Percentiles rank a stretch among this genome's conserved stretches.
These are phyloP conservation scores for Castanea mollissima DNA, from an alignment of 306 rosid species.

Conservation along the genomic window DNA sequence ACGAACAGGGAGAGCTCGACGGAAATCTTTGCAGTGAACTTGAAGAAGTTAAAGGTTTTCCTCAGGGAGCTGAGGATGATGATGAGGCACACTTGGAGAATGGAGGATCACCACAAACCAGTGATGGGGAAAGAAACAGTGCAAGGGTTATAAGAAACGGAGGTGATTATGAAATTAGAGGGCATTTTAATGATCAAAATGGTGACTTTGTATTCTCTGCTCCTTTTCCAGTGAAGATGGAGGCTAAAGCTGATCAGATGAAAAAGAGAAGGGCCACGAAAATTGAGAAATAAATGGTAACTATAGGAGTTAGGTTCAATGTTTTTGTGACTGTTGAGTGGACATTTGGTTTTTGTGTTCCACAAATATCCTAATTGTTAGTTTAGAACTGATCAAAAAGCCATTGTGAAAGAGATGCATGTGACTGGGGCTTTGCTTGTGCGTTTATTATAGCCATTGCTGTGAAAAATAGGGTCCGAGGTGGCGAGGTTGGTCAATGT, in stretches of 20 bases:
- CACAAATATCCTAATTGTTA: conserved; percentile 22
- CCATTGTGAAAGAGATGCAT: conserved; percentile 11
- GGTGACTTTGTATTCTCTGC: conserved; percentile 56
- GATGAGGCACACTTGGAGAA: conserved; percentile 32
- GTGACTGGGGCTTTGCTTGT: neutral
- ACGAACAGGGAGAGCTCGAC: conserved; percentile 50
- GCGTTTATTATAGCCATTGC: neutral
- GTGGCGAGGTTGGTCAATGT: conserved; percentile 1
- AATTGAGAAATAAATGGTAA: conserved; percentile 33
- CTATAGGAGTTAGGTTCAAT: neutral
- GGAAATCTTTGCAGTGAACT: conserved; percentile 39
- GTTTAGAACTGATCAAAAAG: conserved; percentile 20
- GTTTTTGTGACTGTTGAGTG: conserved; percentile 20
- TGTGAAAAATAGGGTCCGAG: neutral
- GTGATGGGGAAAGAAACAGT: conserved; percentile 47
- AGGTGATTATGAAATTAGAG: conserved; percentile 26
- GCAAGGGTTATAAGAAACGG: conserved; percentile 28
- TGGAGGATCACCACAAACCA: conserved; percentile 40
- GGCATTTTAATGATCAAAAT: conserved; percentile 21
- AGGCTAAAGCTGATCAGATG: conserved; percentile 47
- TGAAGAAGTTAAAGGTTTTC: conserved; percentile 48
- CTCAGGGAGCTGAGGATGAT: conserved; percentile 47
- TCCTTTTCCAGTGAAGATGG: conserved; percentile 86
- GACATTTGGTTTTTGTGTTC: conserved; percentile 20
- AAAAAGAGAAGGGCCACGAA: conserved; percentile 49